These are phyloP conservation scores for Thraustochytrium sp. DNA, from an alignment of 352 stramenopile genomes.

Conservation along the genomic window DNA sequence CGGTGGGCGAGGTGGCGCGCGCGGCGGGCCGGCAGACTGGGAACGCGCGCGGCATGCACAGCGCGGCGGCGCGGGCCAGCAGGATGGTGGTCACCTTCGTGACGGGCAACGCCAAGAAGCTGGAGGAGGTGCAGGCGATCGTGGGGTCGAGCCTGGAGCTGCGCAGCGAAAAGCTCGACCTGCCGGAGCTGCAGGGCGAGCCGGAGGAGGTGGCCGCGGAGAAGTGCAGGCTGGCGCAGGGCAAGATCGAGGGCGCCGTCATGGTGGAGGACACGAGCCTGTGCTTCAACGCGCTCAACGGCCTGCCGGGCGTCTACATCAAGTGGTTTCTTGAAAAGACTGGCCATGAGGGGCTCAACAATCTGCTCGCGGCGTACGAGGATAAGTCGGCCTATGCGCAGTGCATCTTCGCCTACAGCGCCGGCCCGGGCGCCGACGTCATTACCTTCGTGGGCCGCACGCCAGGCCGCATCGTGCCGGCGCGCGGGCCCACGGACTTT, in stretches of 20 bases:
- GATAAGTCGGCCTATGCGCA: constrained; percentile 92
- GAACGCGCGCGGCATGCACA: neutral
- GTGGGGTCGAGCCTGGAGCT: constrained; percentile 57
- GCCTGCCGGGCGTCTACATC: constrained; percentile 90
- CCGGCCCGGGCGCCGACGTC: constrained; percentile 57
- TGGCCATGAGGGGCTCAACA: constrained; percentile 81
- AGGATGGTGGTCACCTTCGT: constrained; percentile 61
- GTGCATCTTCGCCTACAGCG: constrained; percentile 89
- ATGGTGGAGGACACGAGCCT: constrained; percentile 92
- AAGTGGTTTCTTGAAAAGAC: constrained; percentile 96
- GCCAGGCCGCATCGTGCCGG: constrained; percentile 80
- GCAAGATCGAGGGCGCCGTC: constrained; percentile 53
- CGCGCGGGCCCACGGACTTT: constrained; percentile 71
- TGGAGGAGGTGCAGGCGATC: constrained; percentile 70
- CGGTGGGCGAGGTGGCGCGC: neutral
- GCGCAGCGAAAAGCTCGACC: constrained; percentile 62
- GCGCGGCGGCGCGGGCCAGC: neutral
- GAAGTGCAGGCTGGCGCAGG: constrained; percentile 80
- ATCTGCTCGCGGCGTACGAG: constrained; percentile 82
- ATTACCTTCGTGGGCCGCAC: constrained; percentile 52
- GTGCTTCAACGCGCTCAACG: constrained; percentile 89
- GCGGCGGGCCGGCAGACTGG: neutral
- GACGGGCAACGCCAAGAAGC: constrained; percentile 76
- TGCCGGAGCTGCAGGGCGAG: constrained; percentile 95
- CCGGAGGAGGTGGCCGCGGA: constrained; percentile 84